These are phyloP conservation scores for Eremochloa ophiuroides DNA, from an alignment of 176 grass and related monocot species.

Conservation along the genomic window DNA sequence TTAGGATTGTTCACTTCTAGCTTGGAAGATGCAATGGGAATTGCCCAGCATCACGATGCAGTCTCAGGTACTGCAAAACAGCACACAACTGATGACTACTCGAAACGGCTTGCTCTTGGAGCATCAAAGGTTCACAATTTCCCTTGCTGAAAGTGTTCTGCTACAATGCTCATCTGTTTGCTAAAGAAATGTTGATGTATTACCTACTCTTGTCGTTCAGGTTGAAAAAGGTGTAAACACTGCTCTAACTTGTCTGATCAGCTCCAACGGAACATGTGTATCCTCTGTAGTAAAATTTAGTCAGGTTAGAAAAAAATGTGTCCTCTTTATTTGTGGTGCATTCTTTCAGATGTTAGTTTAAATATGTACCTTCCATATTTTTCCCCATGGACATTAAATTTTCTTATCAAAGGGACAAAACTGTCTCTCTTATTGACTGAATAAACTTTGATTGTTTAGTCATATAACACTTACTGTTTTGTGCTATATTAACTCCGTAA, in stretches of 20 bases:
- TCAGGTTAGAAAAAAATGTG: constrained; percentile 50
- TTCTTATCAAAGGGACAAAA: neutral
- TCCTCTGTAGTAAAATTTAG: constrained; percentile 49
- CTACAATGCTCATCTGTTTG: constrained; percentile 8
- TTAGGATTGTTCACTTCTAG: constrained; percentile 55
- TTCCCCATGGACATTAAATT: neutral
- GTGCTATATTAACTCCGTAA: neutral
- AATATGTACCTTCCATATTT: too few relatives aligned
- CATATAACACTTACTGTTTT: neutral
- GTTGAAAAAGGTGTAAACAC: constrained; percentile 55
- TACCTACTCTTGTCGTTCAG: constrained; percentile 31
- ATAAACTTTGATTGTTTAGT: neutral
- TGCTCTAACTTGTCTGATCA: constrained; percentile 59
- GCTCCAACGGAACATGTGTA: constrained; percentile 38
- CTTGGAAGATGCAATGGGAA: constrained; percentile 75
- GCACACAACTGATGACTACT: constrained; percentile 86
- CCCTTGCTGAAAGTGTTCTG: neutral
- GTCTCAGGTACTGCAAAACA: constrained; percentile 76
- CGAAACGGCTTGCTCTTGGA: constrained; percentile 73
- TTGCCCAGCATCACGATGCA: constrained; percentile 90
- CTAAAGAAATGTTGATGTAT: neutral
- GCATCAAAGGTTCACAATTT: constrained; percentile 45
- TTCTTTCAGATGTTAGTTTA: too few relatives aligned
- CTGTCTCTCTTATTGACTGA: too few relatives aligned
- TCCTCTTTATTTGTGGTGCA: neutral